Percentiles rank a stretch among this genome's conserved stretches.
These are phyloP conservation scores for Solanum paucissectum DNA, from an alignment of 257 asterid species.

Conservation along the genomic window DNA sequence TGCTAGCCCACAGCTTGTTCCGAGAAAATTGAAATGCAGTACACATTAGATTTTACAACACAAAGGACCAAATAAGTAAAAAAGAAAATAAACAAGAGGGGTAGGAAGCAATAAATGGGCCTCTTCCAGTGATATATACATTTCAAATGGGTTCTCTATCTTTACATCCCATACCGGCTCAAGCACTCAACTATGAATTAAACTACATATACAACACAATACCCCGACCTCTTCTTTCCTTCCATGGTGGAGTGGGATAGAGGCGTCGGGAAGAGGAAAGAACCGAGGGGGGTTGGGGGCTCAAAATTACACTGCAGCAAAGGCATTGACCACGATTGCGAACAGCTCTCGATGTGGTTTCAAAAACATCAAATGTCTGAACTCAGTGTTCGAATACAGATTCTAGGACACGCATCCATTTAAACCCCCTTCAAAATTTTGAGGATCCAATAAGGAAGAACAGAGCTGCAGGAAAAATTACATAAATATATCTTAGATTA, in stretches of 20 bases:
- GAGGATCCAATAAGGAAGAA: background rate
- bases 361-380: background rate
- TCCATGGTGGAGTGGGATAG: background rate
- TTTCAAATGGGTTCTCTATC: background rate
- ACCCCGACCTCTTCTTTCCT: background rate
- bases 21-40: background rate
- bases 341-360: background rate
- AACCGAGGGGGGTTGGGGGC: background rate
- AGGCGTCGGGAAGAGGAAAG: background rate
- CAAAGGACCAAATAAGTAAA: background rate
- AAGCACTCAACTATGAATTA: background rate
- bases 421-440: background rate
- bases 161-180: background rate
- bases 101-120: background rate
- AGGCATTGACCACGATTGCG: background rate
- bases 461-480: background rate
- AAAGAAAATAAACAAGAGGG: background rate
- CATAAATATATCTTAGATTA: background rate
- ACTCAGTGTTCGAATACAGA: background rate
- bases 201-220: background rate
- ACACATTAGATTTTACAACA: background rate
- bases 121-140: constrained; percentile 1
- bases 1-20: background rate
- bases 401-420: background rate
- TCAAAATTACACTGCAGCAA: background rate